Base-by-base conservation (phyloP, 345 rosid species). In the Lagerstroemia speciosa region DNA sequence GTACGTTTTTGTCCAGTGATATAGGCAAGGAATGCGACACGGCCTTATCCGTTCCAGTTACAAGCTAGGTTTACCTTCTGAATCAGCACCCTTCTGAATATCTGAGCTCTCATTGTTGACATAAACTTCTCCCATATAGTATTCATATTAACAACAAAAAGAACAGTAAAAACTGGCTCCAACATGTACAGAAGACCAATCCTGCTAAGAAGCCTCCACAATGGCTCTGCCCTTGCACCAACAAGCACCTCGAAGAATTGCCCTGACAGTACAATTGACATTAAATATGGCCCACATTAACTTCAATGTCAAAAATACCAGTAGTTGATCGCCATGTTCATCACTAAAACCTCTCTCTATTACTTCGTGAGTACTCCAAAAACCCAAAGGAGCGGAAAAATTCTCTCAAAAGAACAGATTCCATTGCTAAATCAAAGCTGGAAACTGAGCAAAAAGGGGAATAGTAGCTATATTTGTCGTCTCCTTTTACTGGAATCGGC, bases 121-220 rank as follows among this genome's bases (percentile, higher is more conserved):
- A 93, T 87, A 64, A 93, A 94, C 73, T 80, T 85, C 79, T 91
- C 96, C 98, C 98, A 93, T 7, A 86, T 74, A 65, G 79, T 66
- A 74, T 69, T 87, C 89, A 91, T 80, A 71, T 89, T 93, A 27
- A 84, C 80, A 15, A 89, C 90, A 79, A 89, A 93, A 46, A 84
- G 73, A 67, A 93, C 86, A 0, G 98, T 93, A 75, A 87, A 86
- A 65, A 93, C 74, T 0, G 97, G 98, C 76, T 93, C 98, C 77
- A 93, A 70, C 15, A 86, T 66, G 48, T 93, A 93, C 80, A 91
- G 69, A 55, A 87, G 58, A 33, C 83, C 98, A 41, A 89, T 78
- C 76, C 84, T 91, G 73, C 85, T 71, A n/a, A 91, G 88, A 17
- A 93, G 74, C 67, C 73, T 82, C 96, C 91, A 86, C 40, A 93